Evolutionary conservation across 1,139 yeast species (phyloP).

Genomic region (Kurtzmaniella natalensis): DNA sequence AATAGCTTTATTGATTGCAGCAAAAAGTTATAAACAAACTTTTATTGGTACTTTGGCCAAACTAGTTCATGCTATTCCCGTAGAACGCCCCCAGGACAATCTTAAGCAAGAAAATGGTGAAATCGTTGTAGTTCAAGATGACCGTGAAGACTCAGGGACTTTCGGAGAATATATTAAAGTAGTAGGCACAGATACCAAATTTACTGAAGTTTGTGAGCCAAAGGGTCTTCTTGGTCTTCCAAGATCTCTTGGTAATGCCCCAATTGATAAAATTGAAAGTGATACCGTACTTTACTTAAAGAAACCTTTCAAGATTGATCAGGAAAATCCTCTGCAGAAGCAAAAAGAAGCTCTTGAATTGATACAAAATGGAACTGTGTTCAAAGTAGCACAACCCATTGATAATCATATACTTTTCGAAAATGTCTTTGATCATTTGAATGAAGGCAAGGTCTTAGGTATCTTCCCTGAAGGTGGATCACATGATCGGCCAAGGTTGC

Average conservation of each 20-base stretch:
- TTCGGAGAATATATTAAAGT: constrained; percentile 14
- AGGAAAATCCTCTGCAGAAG: constrained; percentile 11
- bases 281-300: constrained; percentile 50
- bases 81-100: constrained; percentile 69
- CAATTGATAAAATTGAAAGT: constrained; percentile 45
- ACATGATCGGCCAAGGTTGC: constrained; percentile 36
- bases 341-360: constrained; percentile 30
- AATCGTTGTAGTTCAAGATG: constrained; percentile 37
- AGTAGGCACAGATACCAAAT: constrained; percentile 46
- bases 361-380: constrained; percentile 45
- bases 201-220: constrained; percentile 38
- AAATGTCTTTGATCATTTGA: constrained; percentile 59
- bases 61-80: constrained; percentile 64
- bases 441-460: constrained; percentile 54
- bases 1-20: constrained; percentile 58
- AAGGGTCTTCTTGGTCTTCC: constrained; percentile 66
- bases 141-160: constrained; percentile 15
- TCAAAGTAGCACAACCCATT: constrained; percentile 58
- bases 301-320: constrained; percentile 42
- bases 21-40: constrained; percentile 48
- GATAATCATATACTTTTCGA: constrained; percentile 60
- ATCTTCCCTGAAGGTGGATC: constrained; percentile 64
- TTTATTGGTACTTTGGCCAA: constrained; percentile 56
- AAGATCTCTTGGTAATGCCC: constrained; percentile 53
- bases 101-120: constrained; percentile 44